Evolutionary conservation across 2,329 filamentous ascomycete species (phyloP).

Genomic region (Bertia moriformis): DNA sequence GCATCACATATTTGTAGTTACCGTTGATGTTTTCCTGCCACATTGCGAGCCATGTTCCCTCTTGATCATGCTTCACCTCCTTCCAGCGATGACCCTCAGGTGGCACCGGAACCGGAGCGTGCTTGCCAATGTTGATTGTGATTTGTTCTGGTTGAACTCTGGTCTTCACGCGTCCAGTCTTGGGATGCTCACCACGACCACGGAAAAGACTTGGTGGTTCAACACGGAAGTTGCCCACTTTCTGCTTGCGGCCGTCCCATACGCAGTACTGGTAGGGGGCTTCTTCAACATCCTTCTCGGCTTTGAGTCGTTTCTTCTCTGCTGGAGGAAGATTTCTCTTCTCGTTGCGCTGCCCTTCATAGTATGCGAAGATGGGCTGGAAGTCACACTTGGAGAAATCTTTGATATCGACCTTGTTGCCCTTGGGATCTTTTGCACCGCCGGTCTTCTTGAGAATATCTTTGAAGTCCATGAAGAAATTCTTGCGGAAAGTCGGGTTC

Average conservation of each 20-base stretch:
- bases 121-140: slow-evolving; percentile 95
- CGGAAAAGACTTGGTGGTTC: slow-evolving; percentile 93
- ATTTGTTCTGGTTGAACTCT: slow-evolving; percentile 86
- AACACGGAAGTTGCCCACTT: slow-evolving; percentile 94
- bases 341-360: slow-evolving; percentile 62
- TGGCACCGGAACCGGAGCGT: slow-evolving; percentile 67
- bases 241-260: slow-evolving; percentile 96
- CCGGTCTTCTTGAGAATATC: slow-evolving; percentile 72
- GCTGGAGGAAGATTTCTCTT: slow-evolving; percentile 66
- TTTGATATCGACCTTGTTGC: slow-evolving; percentile 73
- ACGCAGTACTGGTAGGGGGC: slow-evolving; percentile 73
- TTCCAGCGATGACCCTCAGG: slow-evolving; percentile 92
- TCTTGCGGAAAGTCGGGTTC: slow-evolving; percentile 87
- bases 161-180: slow-evolving; percentile 87
- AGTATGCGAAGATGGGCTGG: slow-evolving; percentile 76
- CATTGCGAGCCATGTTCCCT: slow-evolving; percentile 96
- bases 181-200: slow-evolving; percentile 92
- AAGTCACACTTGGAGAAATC: slow-evolving; percentile 90
- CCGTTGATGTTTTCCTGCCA: slow-evolving; percentile 99
- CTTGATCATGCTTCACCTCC: slow-evolving; percentile 88
- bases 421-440: slow-evolving; percentile 67
- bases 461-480: slow-evolving; percentile 87
- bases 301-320: slow-evolving; percentile 85
- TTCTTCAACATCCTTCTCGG: slow-evolving; percentile 70
- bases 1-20: slow-evolving; percentile 98